Base-by-base conservation (phyloP, 306 rosid species). In the Mimosa pudica region DNA sequence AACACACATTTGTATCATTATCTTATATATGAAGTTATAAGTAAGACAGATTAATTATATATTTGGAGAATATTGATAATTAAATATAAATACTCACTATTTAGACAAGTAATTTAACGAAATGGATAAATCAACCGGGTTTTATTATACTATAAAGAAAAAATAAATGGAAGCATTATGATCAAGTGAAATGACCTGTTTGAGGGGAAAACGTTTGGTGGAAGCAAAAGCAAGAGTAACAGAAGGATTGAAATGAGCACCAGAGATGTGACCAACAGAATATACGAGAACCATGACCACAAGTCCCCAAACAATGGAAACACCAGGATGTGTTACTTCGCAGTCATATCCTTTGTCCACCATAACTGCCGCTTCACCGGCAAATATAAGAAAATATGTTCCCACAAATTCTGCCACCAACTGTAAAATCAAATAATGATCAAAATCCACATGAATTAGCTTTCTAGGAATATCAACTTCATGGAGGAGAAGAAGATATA, bases 171-270 rank as follows among this genome's bases (percentile, higher is more conserved):
- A 24, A 24, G 30, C 30, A 24, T 24, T 24, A 24, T 24, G 30
- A 24, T 24, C 30, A 24, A 24, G 30, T 24, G 30, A 24, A 24
- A 24, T 86, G 6, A 93, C 96, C 98, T 95, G 93, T 77, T 52
- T 76, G 75, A 79, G 55, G 7, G 97, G 94, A 66, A 93, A 93
- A 81, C 94, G 89, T 51, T 57, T 83, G 79, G 86, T 83, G 13
- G 82, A 58, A 8, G 99, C 96, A 49, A 93, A 93, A 52, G 96
- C 98, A 71, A 93, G 65, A 51, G 99, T 95, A 48, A 95, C 96
- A 1, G 99, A 96, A 32, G 99, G 99, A 35, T 91, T 93, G 63
- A 95, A 88, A 82, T 95, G 98, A 18, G 92, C 98, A 49, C 98
- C 97, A 7, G 98, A 94, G 65, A 94, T 88, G 8, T 94, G 98